A percentile compares a stretch with the other conserved stretches of the same genome.
Evolutionary conservation across 2,329 filamentous ascomycete species (phyloP).

Genomic region (Bipolaris gigantea): DNA sequence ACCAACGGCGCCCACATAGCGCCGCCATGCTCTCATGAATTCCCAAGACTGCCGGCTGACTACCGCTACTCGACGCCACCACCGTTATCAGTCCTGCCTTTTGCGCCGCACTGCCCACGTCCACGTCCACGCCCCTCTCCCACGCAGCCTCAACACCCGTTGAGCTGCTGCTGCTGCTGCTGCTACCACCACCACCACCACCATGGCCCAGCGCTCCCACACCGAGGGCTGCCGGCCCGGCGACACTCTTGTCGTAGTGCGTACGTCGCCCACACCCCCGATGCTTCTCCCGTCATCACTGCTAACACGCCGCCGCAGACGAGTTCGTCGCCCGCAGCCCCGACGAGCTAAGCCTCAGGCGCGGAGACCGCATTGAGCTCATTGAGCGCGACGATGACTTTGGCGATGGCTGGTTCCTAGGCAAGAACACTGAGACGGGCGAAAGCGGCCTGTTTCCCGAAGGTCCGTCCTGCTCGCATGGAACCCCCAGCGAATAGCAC

Average conservation of each 20-base stretch:
- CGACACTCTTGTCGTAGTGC: conserved; percentile 70
- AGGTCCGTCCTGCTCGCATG: conserved; percentile 56
- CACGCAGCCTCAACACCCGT: conserved; percentile 4
- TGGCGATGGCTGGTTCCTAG: conserved; percentile 82
- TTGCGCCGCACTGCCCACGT: background rate
- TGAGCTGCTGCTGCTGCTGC: background rate
- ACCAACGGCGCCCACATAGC: conserved; percentile 10
- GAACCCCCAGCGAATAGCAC: background rate
- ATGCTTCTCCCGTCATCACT: background rate
- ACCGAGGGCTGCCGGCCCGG: conserved; percentile 61
- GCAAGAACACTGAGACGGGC: conserved; percentile 71
- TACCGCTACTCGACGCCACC: conserved; percentile 15
- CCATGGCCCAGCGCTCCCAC: conserved; percentile 41
- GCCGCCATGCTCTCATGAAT: conserved; percentile 14
- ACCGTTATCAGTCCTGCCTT: conserved; percentile 2
- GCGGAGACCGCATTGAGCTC: conserved; percentile 81
- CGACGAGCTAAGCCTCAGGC: conserved; percentile 86
- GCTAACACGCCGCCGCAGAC: conserved; percentile 57
- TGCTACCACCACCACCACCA: conserved; percentile 1
- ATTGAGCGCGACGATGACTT: conserved; percentile 87
- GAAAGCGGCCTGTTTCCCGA: conserved; percentile 81
- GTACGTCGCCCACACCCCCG: conserved; percentile 54
- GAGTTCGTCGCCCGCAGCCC: conserved; percentile 90
- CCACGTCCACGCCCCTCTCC: conserved; percentile 1
- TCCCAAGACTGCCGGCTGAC: conserved; percentile 18